A percentile compares a stretch with the other conserved stretches of the same genome.
Evolutionary conservation across 495 filamentous ascomycete species (phyloP).

Genomic region (Penicillium flavigenum): DNA sequence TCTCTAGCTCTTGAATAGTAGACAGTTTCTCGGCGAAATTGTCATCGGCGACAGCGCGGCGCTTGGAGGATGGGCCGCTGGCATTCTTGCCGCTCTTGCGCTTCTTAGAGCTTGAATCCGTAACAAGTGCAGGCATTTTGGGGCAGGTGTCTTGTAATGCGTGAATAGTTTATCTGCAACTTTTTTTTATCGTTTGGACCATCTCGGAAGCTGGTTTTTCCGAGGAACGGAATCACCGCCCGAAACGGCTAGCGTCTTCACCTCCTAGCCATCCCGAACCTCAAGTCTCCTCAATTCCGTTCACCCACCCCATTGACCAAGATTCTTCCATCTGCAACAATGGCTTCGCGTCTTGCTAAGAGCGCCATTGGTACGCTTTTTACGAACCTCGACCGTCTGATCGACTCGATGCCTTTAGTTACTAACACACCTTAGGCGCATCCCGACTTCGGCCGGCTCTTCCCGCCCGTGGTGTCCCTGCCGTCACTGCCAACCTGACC

Average conservation of each 20-base stretch:
- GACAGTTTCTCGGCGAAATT: slow-evolving; percentile 51
- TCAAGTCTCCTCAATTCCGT: slow-evolving; percentile 49
- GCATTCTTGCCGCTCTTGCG: slow-evolving; percentile 42
- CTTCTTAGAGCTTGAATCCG: slow-evolving; percentile 40
- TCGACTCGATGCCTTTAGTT: slow-evolving; percentile 19
- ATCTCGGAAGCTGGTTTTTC: slow-evolving; percentile 44
- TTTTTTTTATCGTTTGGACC: slow-evolving; percentile 36
- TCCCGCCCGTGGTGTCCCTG: slow-evolving; percentile 64
- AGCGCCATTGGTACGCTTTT: slow-evolving; percentile 77
- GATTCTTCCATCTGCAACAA: slow-evolving; percentile 56
- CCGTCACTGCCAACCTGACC: slow-evolving; percentile 63
- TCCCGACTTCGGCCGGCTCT: slow-evolving; percentile 80
- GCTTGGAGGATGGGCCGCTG: slow-evolving; percentile 41
- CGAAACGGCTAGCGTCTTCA: slow-evolving; percentile 77
- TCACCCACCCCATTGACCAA: slow-evolving; percentile 42
- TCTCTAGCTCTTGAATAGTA: slow-evolving; percentile 68
- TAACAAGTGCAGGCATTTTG: slow-evolving; percentile 36
- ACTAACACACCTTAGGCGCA: slow-evolving; percentile 63
- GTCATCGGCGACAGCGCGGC: slow-evolving; percentile 45
- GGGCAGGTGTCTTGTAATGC: slow-evolving; percentile 1
- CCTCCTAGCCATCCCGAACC: slow-evolving; percentile 69
- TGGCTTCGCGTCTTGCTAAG: slow-evolving; percentile 94
- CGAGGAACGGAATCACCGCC: slow-evolving; percentile 60
- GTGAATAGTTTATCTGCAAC: slow-evolving; percentile 13
- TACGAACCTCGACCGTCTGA: neutral